Evolutionary conservation across 2,329 filamentous ascomycete species (phyloP).

Genomic region (Botrytis byssoidea): DNA sequence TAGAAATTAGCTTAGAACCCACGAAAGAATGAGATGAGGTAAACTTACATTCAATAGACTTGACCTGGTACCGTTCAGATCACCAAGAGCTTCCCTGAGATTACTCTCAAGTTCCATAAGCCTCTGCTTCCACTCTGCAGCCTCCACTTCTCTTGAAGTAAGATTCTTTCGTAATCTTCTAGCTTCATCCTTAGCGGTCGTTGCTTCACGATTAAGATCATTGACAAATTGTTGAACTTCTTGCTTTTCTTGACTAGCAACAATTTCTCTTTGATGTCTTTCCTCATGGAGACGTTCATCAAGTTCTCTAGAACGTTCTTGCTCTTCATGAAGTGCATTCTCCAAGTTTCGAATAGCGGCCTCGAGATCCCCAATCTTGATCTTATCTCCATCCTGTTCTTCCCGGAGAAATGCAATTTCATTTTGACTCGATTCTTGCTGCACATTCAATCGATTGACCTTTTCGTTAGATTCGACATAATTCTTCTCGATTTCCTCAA

Average conservation of each 20-base stretch:
- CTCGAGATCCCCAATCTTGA: slow-evolving; percentile 92
- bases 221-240: slow-evolving; percentile 92
- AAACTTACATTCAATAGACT: slow-evolving; percentile 72
- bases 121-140: slow-evolving; percentile 85
- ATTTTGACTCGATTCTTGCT: slow-evolving; percentile 86
- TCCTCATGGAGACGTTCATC: slow-evolving; percentile 77
- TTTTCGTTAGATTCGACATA: slow-evolving; percentile 84
- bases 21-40: neutral
- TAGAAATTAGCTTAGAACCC: slow-evolving; percentile 26
- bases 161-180: slow-evolving; percentile 79
- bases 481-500: slow-evolving; percentile 80
- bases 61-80: slow-evolving; percentile 80
- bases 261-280: slow-evolving; percentile 79
- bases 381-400: slow-evolving; percentile 96
- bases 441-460: slow-evolving; percentile 80
- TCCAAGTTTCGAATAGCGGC: slow-evolving; percentile 77
- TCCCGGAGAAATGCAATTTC: slow-evolving; percentile 95
- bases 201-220: slow-evolving; percentile 83
- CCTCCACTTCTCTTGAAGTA: slow-evolving; percentile 81
- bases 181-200: slow-evolving; percentile 80
- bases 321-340: slow-evolving; percentile 77
- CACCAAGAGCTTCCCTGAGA: slow-evolving; percentile 81
- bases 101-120: slow-evolving; percentile 87
- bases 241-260: slow-evolving; percentile 87
- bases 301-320: slow-evolving; percentile 70